phyloP scores from a whole-genome alignment of 176 grass and related monocot species.

The Eragrostis curvula region DNA sequence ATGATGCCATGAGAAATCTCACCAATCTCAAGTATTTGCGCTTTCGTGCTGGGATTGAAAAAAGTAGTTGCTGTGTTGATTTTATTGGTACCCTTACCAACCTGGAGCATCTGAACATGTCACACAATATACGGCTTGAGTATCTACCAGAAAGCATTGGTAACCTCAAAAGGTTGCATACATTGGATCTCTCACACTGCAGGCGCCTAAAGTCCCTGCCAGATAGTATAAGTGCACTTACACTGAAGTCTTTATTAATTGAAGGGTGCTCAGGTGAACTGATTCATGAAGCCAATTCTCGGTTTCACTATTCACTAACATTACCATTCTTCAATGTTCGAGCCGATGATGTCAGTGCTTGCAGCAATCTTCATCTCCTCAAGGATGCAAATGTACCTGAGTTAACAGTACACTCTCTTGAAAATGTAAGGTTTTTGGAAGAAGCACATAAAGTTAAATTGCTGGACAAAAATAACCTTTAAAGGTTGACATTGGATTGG shows the following conservation, averaged over 20 bases:
- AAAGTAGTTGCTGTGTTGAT: too few relatives aligned
- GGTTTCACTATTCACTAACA: neutral
- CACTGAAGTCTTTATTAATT: neutral
- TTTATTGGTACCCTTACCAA: neutral
- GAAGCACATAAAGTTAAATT: neutral
- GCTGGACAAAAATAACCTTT: neutral
- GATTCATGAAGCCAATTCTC: neutral
- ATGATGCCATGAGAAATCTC: neutral
- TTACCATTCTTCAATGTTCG: neutral
- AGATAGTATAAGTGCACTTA: neutral
- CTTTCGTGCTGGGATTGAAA: too few relatives aligned
- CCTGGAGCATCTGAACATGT: neutral
- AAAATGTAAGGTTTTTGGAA: neutral
- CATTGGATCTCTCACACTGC: too few relatives aligned
- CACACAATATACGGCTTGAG: too few relatives aligned
- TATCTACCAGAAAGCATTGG: too few relatives aligned
- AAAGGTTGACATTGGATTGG: neutral
- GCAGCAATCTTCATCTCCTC: neutral
- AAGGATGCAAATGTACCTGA: neutral
- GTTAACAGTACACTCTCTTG: neutral
- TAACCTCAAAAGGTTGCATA: too few relatives aligned
- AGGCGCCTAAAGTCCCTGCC: neutral
- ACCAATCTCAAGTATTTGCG: neutral
- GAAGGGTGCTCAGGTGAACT: neutral
- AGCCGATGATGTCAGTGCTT: neutral